Conservation (phyloP, 441 rosid species). For the Eruca vesicaria region DNA sequence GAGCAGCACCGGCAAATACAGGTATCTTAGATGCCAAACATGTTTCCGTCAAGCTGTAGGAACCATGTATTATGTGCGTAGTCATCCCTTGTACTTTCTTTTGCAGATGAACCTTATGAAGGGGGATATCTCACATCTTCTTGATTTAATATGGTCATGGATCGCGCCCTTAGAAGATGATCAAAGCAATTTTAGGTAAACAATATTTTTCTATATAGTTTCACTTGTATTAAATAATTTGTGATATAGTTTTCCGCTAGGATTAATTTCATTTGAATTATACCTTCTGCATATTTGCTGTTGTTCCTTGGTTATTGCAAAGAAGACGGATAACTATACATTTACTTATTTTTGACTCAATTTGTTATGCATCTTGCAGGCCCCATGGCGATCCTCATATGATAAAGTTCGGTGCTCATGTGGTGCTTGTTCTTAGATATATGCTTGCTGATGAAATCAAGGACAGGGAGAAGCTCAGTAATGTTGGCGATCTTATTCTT, state of each 20-base stretch:
- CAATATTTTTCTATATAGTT: conserved; percentile 6
- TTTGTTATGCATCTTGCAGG: conserved; percentile 50
- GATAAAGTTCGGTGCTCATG: conserved; percentile 95
- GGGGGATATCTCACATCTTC: conserved; percentile 84
- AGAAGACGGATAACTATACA: background rate
- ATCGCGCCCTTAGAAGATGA: conserved; percentile 93
- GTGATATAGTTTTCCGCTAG: background rate
- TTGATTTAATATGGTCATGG: conserved; percentile 97
- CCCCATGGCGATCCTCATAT: conserved; percentile 97
- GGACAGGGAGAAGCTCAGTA: conserved; percentile 83
- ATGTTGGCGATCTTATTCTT: conserved; percentile 89
- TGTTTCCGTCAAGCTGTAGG: conserved; percentile 3
- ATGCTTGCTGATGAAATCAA: conserved; percentile 72
- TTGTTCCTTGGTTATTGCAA: background rate
- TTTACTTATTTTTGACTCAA: conserved; percentile 15
- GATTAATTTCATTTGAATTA: conserved; percentile 5
- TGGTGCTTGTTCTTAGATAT: conserved; percentile 91
- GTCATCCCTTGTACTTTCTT: conserved; percentile 28
- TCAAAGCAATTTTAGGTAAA: conserved; percentile 73
- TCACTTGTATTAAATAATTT: background rate
- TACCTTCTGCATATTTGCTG: background rate
- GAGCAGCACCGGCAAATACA: conserved; percentile 98
- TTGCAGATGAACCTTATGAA: conserved; percentile 94
- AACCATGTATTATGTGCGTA: conserved; percentile 3
- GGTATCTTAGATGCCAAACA: conserved; percentile 44